Evolutionary conservation across 2,329 filamentous ascomycete genomes (phyloP), one percentile per base, ranked within the genome.

Genomic region (Paradendryphiella salina): DNA sequence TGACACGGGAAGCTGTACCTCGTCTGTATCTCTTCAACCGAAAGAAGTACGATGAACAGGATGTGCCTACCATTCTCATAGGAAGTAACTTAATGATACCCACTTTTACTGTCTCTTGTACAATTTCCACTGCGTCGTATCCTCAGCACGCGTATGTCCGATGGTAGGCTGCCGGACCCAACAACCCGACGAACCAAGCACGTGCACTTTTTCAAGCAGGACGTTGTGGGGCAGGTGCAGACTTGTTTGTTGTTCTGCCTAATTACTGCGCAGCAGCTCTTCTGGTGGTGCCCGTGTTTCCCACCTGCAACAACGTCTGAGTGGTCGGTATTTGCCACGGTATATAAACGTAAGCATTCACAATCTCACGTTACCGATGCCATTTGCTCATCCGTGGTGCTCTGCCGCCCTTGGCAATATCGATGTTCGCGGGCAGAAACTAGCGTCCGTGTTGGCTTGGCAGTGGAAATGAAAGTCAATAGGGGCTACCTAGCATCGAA

Each of bases 1-100:
- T 80, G 41, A 54, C 26, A 4, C 10, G 9, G 17, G 21, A 21
- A 2, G n/a, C 4, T 18, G 15, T 11, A 18, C 13, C 1, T 13
- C 15, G 21, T 15, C 31, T 21, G 8, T 26, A 26, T 15, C 1
- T 35, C 29, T 31, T 33, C 13, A 8, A 3, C 8, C 20, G 7
- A 13, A 14, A 8, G n/a, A 17, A 14, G n/a, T 9, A 26, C 23
- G 23, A 26, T 8, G 17, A 15, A 11, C 4, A 28, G 35, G 14
- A 41, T 31, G 21, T 28, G 28, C 13, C n/a, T 34, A 18, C 15
- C n/a, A 33, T 17, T 32, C 29, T 18, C 5, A 17, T 32, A 31
- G 26, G 21, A 21, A 21, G 29, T 20, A 47, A 47, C 21, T 34
- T 33, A 21, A 57, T 52, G 53, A 59, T 57, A 57, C 54, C 54